These are phyloP conservation scores for Gnaphalium uliginosum DNA, from an alignment of 129 eudicot species.

Conservation along the genomic window DNA sequence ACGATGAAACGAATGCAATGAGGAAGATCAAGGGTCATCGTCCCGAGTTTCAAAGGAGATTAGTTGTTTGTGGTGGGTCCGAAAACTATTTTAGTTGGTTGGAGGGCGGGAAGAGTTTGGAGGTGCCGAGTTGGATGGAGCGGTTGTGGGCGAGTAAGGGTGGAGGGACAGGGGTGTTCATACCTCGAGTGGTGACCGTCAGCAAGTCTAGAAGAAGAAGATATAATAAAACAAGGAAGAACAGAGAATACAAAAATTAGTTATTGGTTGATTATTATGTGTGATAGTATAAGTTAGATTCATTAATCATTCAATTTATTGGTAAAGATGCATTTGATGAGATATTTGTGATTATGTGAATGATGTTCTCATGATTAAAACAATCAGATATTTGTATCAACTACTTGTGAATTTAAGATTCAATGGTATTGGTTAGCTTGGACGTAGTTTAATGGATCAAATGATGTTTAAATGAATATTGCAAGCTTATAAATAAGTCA, in stretches of 20 bases:
- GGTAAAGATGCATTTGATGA: constrained; percentile 6
- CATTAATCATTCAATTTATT: background rate
- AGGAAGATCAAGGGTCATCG: constrained; percentile 3
- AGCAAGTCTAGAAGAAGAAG: constrained; percentile 33
- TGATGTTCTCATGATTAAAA: too few relatives aligned
- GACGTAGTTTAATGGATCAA: too few relatives aligned
- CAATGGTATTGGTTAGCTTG: too few relatives aligned
- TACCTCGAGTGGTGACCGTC: constrained; percentile 43
- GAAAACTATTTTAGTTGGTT: constrained; percentile 55
- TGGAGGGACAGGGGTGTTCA: constrained; percentile 78
- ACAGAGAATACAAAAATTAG: constrained; percentile 2
- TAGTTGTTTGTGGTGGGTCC: background rate
- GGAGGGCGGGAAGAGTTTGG: constrained; percentile 25
- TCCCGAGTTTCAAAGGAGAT: constrained; percentile 14
- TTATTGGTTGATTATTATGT: constrained; percentile 11
- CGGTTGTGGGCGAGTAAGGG: constrained; percentile 52
- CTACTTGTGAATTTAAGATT: too few relatives aligned
- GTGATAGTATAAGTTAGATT: constrained; percentile 1
- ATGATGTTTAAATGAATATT: too few relatives aligned
- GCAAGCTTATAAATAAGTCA: too few relatives aligned
- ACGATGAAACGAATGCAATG: constrained; percentile 26
- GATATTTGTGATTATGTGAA: too few relatives aligned
- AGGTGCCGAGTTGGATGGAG: constrained; percentile 50
- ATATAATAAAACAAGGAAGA: constrained; percentile 25
- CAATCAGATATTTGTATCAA: too few relatives aligned